These are phyloP conservation scores for Penicillium sp. DNA, from an alignment of 2,329 filamentous ascomycete genomes.

Conservation along the genomic window DNA sequence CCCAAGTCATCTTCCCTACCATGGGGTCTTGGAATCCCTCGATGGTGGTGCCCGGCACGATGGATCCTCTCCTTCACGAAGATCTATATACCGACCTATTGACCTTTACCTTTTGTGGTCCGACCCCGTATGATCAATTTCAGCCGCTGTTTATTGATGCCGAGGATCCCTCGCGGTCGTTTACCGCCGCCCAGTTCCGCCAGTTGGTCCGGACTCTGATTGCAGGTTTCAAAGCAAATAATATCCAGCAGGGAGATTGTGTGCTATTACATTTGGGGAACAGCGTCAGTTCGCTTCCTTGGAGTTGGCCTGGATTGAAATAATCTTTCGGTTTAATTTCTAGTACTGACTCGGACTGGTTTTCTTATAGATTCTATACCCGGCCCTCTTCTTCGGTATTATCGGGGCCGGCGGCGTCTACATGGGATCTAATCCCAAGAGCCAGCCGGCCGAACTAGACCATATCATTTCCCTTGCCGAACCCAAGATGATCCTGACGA, in stretches of 20 bases:
- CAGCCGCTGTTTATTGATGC: conserved; percentile 46
- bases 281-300: conserved; percentile 32
- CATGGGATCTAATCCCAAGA: conserved; percentile 52
- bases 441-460: conserved; percentile 47
- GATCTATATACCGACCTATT: conserved; percentile 40
- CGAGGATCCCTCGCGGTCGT: conserved; percentile 35
- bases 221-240: conserved; percentile 40
- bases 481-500: conserved; percentile 48
- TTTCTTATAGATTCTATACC: conserved; percentile 36
- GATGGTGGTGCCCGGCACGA: conserved; percentile 2
- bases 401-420: conserved; percentile 50
- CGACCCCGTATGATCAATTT: conserved; percentile 35
- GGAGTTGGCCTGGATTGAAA: not conserved
- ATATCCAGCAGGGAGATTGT: conserved; percentile 42
- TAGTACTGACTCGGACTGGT: conserved; percentile 14
- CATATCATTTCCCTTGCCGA: conserved; percentile 47
- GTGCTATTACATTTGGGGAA: conserved; percentile 45
- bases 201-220: conserved; percentile 39
- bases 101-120: conserved; percentile 41
- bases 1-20: not conserved
- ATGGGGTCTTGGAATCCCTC: conserved; percentile 17
- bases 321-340: not conserved
- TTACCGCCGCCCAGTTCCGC: conserved; percentile 37
- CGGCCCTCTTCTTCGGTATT: conserved; percentile 38
- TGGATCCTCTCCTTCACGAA: conserved; percentile 14